A percentile compares a stretch with the other conserved stretches of the same genome.
phyloP scores from a whole-genome alignment of 2,329 filamentous ascomycete genomes.

The Neonectria sp. region DNA sequence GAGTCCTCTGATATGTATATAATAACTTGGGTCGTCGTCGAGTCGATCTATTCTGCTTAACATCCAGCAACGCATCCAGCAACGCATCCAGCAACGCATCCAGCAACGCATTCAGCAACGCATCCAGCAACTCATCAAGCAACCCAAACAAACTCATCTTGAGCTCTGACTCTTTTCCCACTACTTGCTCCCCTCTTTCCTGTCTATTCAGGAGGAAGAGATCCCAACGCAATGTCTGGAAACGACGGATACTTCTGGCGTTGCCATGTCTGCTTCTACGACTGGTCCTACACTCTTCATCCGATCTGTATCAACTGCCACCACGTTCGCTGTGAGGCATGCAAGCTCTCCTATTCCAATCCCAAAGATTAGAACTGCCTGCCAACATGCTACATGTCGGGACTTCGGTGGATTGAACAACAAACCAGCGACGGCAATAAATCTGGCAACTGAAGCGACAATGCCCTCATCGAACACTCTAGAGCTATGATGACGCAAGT shows the following conservation, averaged over 20 bases:
- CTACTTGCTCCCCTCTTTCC: background rate
- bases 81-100: no score
- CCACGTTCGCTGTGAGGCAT: background rate
- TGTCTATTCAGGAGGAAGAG: background rate
- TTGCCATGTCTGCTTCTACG: background rate
- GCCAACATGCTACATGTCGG: background rate
- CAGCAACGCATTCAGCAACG: no score
- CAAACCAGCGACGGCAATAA: background rate
- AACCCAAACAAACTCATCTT: background rate
- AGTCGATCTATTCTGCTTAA: background rate
- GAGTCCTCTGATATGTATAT: background rate
- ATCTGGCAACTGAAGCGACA: background rate
- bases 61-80: background rate
- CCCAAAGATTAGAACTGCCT: background rate
- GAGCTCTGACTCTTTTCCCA: background rate
- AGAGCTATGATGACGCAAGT: background rate
- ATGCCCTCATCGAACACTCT: background rate
- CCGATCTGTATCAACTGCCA: background rate
- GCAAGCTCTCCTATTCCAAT: no score
- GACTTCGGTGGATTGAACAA: background rate
- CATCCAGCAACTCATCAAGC: no score
- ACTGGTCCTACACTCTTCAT: background rate
- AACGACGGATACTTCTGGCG: background rate
- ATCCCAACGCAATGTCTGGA: background rate
- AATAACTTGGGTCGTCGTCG: background rate